phyloP scores from a whole-genome alignment of 176 grass and related monocot genomes.

The Elymus sibiricus region DNA sequence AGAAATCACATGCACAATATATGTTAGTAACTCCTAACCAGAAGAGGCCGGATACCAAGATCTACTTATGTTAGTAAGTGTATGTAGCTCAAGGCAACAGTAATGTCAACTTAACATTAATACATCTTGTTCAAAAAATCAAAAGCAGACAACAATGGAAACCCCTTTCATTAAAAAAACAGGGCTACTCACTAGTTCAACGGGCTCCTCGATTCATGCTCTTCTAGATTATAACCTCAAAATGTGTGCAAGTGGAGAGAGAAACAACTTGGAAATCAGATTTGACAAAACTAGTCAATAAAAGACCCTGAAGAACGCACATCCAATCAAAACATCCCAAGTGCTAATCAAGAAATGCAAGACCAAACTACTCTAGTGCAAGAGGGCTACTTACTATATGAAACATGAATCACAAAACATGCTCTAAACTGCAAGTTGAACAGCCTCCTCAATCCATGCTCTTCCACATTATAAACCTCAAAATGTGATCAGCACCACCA shows the following conservation, averaged over 20 bases:
- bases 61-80: not conserved
- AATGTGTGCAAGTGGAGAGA: not conserved
- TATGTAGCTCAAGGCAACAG: not conserved
- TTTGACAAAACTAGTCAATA: no score
- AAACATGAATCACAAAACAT: not conserved
- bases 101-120: not conserved
- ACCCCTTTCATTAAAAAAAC: no score
- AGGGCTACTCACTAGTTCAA: not conserved
- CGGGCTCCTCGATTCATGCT: not conserved
- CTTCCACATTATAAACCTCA: not conserved
- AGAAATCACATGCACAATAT: not conserved
- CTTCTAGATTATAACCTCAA: not conserved
- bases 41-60: not conserved
- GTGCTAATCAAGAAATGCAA: no score
- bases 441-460: not conserved
- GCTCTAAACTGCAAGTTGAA: not conserved
- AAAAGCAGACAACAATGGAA: no score
- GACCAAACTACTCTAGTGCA: no score
- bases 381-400: not conserved
- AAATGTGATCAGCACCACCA: not conserved
- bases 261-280: no score
- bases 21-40: not conserved
- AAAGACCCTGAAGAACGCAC: not conserved
- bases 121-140: no score
- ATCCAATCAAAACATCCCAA: not conserved